Conservation (phyloP, 2,329 filamentous ascomycete genomes). For the Plectosphaerella plurivora region DNA sequence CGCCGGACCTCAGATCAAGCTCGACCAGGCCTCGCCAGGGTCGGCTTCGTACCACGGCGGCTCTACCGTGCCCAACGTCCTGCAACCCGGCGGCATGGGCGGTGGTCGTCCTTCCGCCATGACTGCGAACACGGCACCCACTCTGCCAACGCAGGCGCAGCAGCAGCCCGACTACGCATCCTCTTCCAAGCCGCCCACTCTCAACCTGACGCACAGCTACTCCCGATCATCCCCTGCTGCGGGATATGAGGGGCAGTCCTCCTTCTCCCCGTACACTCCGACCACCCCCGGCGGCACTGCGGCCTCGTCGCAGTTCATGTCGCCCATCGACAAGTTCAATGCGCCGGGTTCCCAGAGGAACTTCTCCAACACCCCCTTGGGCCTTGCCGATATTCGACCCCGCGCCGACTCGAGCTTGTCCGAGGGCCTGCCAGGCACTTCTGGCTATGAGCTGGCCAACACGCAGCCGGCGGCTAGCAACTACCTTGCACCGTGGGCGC, state of each 20-base stretch:
- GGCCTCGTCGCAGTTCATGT: constrained; percentile 12
- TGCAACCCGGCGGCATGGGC: constrained; percentile 49
- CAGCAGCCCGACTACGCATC: constrained; percentile 50
- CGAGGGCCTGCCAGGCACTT: constrained; percentile 61
- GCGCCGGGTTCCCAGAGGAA: constrained; percentile 55
- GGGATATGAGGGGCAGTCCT: constrained; percentile 48
- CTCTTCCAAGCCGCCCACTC: constrained; percentile 61
- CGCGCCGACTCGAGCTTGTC: constrained; percentile 77
- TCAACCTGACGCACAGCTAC: constrained; percentile 68
- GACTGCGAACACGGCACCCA: constrained; percentile 39
- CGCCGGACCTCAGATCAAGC: constrained; percentile 44
- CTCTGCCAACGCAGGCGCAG: constrained; percentile 36
- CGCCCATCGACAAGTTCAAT: constrained; percentile 40
- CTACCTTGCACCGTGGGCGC: constrained; percentile 89
- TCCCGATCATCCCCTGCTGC: constrained; percentile 78
- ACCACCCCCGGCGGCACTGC: constrained; percentile 57
- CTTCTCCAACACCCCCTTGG: constrained; percentile 80
- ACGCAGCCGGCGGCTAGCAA: constrained; percentile 74
- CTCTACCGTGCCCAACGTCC: constrained; percentile 50
- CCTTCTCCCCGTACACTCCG: constrained; percentile 50
- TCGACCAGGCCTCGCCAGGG: constrained; percentile 36
- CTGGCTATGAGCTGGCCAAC: constrained; percentile 63
- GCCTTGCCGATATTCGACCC: constrained; percentile 86
- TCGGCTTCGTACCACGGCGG: constrained; percentile 33
- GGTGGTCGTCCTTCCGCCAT: constrained; percentile 28